Percentiles rank a stretch among this genome's conserved stretches.
Evolutionary conservation across 352 stramenopile genomes (phyloP).

Genomic region (Phytophthora ramorum): DNA sequence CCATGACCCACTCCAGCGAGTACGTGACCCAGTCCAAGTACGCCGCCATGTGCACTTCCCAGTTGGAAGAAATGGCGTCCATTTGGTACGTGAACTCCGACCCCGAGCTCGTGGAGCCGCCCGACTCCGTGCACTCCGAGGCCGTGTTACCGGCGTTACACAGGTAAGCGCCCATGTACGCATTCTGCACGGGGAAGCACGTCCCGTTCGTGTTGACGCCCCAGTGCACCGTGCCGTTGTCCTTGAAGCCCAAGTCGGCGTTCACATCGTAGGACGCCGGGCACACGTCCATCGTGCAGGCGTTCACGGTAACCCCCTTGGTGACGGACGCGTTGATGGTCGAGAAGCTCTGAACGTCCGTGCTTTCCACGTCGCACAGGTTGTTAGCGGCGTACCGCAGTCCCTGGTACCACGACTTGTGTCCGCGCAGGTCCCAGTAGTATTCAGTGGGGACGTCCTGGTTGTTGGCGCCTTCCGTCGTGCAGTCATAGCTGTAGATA

Average conservation of each 20-base stretch:
- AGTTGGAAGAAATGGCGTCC: conserved; percentile 92
- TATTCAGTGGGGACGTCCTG: conserved; percentile 47
- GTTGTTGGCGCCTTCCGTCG: conserved; percentile 49
- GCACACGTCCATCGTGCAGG: conserved; percentile 53
- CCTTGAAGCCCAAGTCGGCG: conserved; percentile 46
- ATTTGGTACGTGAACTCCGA: conserved; percentile 75
- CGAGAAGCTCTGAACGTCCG: conserved; percentile 45
- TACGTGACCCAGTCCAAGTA: conserved; percentile 81
- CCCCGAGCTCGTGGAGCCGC: conserved; percentile 31
- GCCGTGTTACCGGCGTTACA: conserved; percentile 53
- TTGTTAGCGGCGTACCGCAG: conserved; percentile 70
- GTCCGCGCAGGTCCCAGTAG: conserved; percentile 53
- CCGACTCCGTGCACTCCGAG: conserved; percentile 28
- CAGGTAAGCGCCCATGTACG: conserved; percentile 55
- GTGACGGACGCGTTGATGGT: conserved; percentile 51
- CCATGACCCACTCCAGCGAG: conserved; percentile 64
- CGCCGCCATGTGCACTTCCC: conserved; percentile 73
- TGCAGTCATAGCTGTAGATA: conserved; percentile 53
- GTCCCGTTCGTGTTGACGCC: conserved; percentile 55
- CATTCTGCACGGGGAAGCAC: conserved; percentile 59
- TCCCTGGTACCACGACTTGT: conserved; percentile 80
- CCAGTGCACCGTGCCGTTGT: conserved; percentile 46
- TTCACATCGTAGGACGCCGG: conserved; percentile 74
- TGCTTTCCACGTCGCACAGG: conserved; percentile 42
- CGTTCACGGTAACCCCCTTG: conserved; percentile 58